A percentile compares a stretch with the other conserved stretches of the same genome.
These are phyloP conservation scores for Gymnopilus junonius DNA, from an alignment of 768 basidiomycete species.

Conservation along the genomic window DNA sequence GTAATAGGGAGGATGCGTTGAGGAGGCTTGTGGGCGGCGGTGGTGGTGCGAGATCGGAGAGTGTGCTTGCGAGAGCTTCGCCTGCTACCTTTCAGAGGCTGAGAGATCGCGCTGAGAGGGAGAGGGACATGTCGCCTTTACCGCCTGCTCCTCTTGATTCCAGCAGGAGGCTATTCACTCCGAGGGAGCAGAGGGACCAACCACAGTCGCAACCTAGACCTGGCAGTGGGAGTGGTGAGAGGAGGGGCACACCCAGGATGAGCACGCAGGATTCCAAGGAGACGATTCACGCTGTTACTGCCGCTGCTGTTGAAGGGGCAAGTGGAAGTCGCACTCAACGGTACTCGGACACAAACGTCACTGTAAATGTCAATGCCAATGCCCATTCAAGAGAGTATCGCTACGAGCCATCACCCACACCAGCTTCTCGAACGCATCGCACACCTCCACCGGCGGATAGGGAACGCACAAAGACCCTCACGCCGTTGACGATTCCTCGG, in stretches of 20 bases:
- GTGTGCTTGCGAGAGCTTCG: slow-evolving; percentile 38
- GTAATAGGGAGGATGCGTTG: slow-evolving; percentile 50
- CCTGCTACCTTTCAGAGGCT: slow-evolving; percentile 34
- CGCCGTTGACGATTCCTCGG: slow-evolving; percentile 57
- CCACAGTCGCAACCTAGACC: slow-evolving; percentile 27
- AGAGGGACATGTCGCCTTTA: slow-evolving; percentile 26
- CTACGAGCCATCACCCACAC: slow-evolving; percentile 49
- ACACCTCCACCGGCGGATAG: slow-evolving; percentile 15
- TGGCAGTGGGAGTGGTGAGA: slow-evolving; percentile 6
- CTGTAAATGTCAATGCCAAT: too few species aligned
- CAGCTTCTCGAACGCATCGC: slow-evolving; percentile 36
- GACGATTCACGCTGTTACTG: slow-evolving; percentile 34
- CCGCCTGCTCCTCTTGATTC: slow-evolving; percentile 24
- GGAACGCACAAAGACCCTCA: slow-evolving; percentile 51
- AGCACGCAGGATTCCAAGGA: slow-evolving; percentile 47
- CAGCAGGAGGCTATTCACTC: slow-evolving; percentile 58
- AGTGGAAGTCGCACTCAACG: neutral
- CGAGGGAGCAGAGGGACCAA: slow-evolving; percentile 59
- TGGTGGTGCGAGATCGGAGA: slow-evolving; percentile 31
- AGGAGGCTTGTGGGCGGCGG: slow-evolving; percentile 34
- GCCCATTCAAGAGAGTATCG: neutral
- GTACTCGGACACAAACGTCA: neutral
- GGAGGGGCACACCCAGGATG: slow-evolving; percentile 21
- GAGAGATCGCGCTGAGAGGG: slow-evolving; percentile 20
- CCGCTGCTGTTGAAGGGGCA: neutral